Evolutionary conservation across 805 yeast species (phyloP), one percentile per base, ranked within the genome.

Genomic region (Suhomyces sp.): DNA sequence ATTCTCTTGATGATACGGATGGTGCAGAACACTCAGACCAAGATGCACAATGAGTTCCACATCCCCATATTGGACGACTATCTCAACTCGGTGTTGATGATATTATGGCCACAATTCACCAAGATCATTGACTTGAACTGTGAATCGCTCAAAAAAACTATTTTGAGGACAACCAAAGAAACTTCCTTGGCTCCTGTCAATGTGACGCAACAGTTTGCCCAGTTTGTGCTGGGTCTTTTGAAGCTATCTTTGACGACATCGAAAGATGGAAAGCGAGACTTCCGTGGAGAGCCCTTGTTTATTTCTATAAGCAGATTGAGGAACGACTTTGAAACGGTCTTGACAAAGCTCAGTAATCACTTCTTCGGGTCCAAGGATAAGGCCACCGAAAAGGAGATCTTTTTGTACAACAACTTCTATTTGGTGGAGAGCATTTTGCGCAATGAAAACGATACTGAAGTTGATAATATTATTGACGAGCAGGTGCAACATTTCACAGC

Each of bases 51-150:
- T 55, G 77, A 88, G 53, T 67, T 72, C 51, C 80, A 80, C 51
- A 82, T 87, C 2, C 92, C 96, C 0, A 83, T 83, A 4, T 71
- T 84, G 65, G 89, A 85, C 55, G 87, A 83, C 53, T 88, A 86
- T 64, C 75, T 86, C 56, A 84, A 87, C 58, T 73, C 81, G 13
- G 83, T 87, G 55, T 67, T 85, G 54, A 80, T 89, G 48, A 66
- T 79, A 3, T 70, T 93, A 44, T 94, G 98, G 98, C 97, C 97
- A 0, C 83, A 80, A 53, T 87, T 92, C 61, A 92, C 91, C 60
- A 77, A 76, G 44, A 73, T 89, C 31, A 79, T 92, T 41, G 97
- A 91, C 64, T 70, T 81, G 31, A 89, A 93, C 60, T 86, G 96
- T 59, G 87, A 84, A 19, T 81, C 84, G 47, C 71, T 90, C 65